Percentiles rank a stretch among this genome's conserved stretches.
Evolutionary conservation across 2,329 filamentous ascomycete genomes (phyloP).

Genomic region (Torrubiellomyces zombiae): DNA sequence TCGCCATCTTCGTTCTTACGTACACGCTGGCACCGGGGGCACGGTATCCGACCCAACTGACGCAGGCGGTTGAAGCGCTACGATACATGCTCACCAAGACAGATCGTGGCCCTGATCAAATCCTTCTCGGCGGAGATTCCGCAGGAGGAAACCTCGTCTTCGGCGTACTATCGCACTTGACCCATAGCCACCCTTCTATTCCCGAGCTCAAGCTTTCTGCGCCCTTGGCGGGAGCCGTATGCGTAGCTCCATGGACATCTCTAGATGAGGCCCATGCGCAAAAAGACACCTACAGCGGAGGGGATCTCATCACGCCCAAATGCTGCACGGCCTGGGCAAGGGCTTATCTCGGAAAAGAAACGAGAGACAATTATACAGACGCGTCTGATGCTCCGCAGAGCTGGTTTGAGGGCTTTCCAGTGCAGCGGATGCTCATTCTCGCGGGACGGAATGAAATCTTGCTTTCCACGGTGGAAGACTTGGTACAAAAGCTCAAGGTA

Average conservation of each 20-base stretch:
- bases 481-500: constrained; percentile 8
- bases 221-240: constrained; percentile 5
- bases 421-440: constrained; percentile 6
- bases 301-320: constrained; percentile 6
- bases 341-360: constrained; percentile 4
- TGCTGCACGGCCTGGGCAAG: constrained; percentile 5
- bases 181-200: constrained; percentile 8
- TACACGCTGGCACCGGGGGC: constrained; percentile 8
- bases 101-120: constrained; percentile 3
- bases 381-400: constrained; percentile 6
- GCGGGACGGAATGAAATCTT: constrained; percentile 7
- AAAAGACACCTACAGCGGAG: constrained; percentile 5
- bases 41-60: constrained; percentile 8
- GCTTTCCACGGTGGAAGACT: constrained; percentile 6
- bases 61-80: constrained; percentile 7
- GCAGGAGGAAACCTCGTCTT: constrained; percentile 9
- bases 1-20: constrained; percentile 7
- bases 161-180: constrained; percentile 9
- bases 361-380: constrained; percentile 7
- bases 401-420: constrained; percentile 8
- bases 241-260: constrained; percentile 8
- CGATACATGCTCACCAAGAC: constrained; percentile 6
- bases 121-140: constrained; percentile 9
- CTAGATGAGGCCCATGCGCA: constrained; percentile 4
- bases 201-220: constrained; percentile 5